Conservation (phyloP, 805 yeast species). For the Cyberlindnera euphorbiiphila region DNA sequence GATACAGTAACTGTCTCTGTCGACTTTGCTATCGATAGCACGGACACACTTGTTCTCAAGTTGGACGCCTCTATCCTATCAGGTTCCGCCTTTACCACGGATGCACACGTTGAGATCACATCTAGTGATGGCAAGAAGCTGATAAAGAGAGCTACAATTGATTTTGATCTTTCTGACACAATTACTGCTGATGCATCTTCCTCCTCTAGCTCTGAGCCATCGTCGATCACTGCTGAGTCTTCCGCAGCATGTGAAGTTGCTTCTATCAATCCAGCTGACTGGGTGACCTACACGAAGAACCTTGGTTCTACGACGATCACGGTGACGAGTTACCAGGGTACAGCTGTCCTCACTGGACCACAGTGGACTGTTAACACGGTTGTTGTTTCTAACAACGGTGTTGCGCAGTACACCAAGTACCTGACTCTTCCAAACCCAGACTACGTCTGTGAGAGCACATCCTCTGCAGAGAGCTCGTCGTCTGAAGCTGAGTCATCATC, state of each 20-base stretch:
- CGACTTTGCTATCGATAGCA: background rate
- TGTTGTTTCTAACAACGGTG: too few relatives aligned
- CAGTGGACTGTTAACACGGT: too few relatives aligned
- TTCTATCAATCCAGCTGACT: constrained; percentile 12
- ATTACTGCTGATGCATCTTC: constrained; percentile 15
- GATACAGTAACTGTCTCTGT: constrained; percentile 4
- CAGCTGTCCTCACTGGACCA: too few relatives aligned
- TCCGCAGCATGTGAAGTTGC: constrained; percentile 27
- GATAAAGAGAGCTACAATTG: constrained; percentile 16
- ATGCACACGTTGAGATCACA: constrained; percentile 11
- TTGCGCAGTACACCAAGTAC: too few relatives aligned
- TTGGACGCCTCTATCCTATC: constrained; percentile 10
- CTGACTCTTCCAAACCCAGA: too few relatives aligned
- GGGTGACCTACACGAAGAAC: too few relatives aligned
- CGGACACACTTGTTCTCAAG: constrained; percentile 2
- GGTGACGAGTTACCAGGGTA: too few relatives aligned
- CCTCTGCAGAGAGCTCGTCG: too few relatives aligned
- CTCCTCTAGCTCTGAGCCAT: constrained; percentile 18
- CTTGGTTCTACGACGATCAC: too few relatives aligned
- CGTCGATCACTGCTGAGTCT: too few relatives aligned
- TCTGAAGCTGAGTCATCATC: too few relatives aligned
- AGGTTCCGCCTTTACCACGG: constrained; percentile 13
- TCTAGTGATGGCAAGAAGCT: constrained; percentile 6
- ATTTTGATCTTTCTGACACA: constrained; percentile 6
- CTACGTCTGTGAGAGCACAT: too few relatives aligned